Evolutionary conservation across 495 filamentous ascomycete genomes (phyloP), one percentile per base, ranked within the genome.

Genomic region (Penicillium dipodomyicola): DNA sequence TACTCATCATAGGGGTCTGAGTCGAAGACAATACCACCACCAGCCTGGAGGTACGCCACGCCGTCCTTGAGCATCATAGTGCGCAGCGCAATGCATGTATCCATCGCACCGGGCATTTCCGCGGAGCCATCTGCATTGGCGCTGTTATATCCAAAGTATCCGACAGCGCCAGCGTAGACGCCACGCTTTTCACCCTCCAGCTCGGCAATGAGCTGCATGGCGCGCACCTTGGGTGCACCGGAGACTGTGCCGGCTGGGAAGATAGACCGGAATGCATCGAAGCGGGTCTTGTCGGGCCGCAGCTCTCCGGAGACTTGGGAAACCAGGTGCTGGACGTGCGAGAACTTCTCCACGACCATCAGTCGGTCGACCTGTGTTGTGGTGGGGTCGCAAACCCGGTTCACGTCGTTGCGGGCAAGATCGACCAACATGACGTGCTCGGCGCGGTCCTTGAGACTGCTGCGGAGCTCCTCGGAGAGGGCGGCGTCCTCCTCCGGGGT

Each of bases 361-460:
- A 98, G 77, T 4, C 88, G 80, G 72, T 98, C 94, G 8, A 97
- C 93, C 44, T 86, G 83, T 9, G 92, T 96, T 12, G 90, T 89
- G 12, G 83, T 77, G 3, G 94, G 94, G 72, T 97, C 92, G 75
- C 92, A 96, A 14, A 98, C 89, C 11, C 94, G 87, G 73, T 97
- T 98, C 54, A 98, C 82, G 68, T 98, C 94, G 76, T 98, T 98
- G 48, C 94, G 84, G 6, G 94, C 94, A 19, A 98, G 79, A 68
- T 98, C 94, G n/a, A 98, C 94, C 41, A 98, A 80, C 94, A 98
- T 98, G 64, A 98, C 94, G 75, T 97, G 94, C 73, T 97, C 94
- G 43, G 94, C 94, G 54, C 94, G 84, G 74, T 98, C 94, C 69
- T 98, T 98, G 19, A 96, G 78, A 52, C 87, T 92, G 54, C 78